A percentile compares a stretch with the other conserved stretches of the same genome.
These are phyloP conservation scores for Collybiopsis confluens DNA, from an alignment of 768 basidiomycete species.

Conservation along the genomic window DNA sequence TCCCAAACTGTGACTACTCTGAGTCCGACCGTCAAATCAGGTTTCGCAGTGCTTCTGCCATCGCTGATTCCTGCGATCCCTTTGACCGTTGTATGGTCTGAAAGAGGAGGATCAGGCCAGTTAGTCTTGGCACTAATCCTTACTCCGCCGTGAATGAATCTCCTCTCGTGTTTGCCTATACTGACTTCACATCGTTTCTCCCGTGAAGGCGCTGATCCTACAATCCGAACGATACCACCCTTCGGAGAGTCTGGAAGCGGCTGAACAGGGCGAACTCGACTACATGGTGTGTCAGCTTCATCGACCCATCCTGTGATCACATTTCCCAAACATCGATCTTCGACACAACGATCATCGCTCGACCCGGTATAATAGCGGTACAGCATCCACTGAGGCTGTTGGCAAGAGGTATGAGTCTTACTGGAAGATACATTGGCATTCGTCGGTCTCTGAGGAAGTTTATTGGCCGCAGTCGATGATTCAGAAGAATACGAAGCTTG, in stretches of 20 bases:
- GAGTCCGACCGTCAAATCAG: neutral
- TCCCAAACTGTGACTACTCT: slow-evolving; percentile 36
- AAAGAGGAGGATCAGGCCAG: neutral
- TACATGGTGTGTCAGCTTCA: neutral
- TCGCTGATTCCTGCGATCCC: neutral
- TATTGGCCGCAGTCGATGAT: neutral
- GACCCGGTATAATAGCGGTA: slow-evolving; percentile 41
- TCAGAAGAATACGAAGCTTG: slow-evolving; percentile 8
- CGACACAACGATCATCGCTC: slow-evolving; percentile 13
- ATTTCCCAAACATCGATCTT: slow-evolving; percentile 1
- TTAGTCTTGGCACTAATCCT: slow-evolving; percentile 21
- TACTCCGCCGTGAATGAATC: slow-evolving; percentile 31
- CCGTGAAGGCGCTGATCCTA: neutral
- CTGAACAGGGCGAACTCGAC: neutral
- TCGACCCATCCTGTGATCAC: slow-evolving; percentile 1
- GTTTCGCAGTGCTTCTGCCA: neutral
- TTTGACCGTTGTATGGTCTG: too few species aligned
- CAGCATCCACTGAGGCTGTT: slow-evolving; percentile 43
- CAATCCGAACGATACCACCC: neutral
- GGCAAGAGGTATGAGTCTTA: slow-evolving; percentile 28
- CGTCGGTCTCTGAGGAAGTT: neutral
- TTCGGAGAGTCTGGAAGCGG: neutral
- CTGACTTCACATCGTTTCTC: slow-evolving; percentile 16
- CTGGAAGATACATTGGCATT: neutral
- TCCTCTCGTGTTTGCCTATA: slow-evolving; percentile 28